Conservation (phyloP, 257 asterid species). For the Echium plantagineum region DNA sequence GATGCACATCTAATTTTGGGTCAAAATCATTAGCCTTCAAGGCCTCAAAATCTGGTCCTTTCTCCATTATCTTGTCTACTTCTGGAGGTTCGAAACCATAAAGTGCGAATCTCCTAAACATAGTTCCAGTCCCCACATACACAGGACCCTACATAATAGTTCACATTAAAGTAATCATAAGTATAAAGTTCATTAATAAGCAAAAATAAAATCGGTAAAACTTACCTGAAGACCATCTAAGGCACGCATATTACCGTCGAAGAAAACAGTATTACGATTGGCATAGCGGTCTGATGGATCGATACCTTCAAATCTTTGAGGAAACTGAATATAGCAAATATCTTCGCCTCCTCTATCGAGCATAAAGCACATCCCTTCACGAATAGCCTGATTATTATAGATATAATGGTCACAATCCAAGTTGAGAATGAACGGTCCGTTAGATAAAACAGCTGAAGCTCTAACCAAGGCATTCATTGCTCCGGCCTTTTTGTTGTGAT, state of each 20-base stretch:
- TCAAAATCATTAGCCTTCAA: constrained; percentile 25
- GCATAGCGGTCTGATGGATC: constrained; percentile 42
- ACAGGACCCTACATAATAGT: constrained; percentile 22
- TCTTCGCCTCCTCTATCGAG: constrained; percentile 39
- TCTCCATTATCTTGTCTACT: constrained; percentile 6
- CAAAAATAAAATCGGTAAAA: not conserved
- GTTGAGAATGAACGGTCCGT: constrained; percentile 36
- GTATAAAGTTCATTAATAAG: not conserved
- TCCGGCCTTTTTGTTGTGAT: constrained; percentile 36
- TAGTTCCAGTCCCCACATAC: constrained; percentile 32
- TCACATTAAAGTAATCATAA: not conserved
- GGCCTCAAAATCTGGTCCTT: constrained; percentile 16
- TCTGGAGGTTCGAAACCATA: constrained; percentile 32
- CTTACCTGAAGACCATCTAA: constrained; percentile 32
- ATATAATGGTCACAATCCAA: constrained; percentile 33
- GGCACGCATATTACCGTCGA: constrained; percentile 38
- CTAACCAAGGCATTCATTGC: constrained; percentile 37
- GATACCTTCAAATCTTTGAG: constrained; percentile 38
- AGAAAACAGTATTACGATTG: constrained; percentile 32
- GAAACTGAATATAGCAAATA: constrained; percentile 33
- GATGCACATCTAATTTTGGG: constrained; percentile 25
- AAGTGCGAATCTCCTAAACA: constrained; percentile 32
- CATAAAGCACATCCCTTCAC: constrained; percentile 43
- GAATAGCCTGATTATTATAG: constrained; percentile 19
- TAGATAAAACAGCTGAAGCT: constrained; percentile 28